Conservation (phyloP, 148 eudicot genomes). For the Vaccinium darrowii region DNA sequence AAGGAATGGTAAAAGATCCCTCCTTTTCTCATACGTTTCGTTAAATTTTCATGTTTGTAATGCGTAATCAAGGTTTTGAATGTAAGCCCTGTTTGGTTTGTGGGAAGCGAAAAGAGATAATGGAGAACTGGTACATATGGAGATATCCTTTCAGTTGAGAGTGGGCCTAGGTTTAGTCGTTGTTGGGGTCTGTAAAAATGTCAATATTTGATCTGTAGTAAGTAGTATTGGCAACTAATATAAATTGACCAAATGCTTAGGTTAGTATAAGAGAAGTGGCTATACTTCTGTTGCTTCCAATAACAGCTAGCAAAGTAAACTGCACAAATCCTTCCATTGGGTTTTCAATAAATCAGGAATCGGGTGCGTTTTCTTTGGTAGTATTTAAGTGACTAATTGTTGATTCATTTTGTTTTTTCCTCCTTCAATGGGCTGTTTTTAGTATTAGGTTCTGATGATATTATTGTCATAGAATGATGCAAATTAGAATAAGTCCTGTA, state of each 20-base stretch:
- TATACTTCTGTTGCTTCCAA: background rate
- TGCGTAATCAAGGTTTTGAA: background rate
- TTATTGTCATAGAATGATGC: background rate
- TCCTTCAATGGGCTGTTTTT: background rate
- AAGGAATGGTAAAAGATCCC: slow-evolving; percentile 57
- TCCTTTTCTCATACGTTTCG: background rate
- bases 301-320: background rate
- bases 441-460: background rate
- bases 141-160: background rate
- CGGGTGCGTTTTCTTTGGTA: background rate
- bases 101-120: background rate
- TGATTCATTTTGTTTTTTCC: background rate
- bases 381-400: background rate
- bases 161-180: background rate
- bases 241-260: background rate
- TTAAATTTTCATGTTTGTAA: background rate
- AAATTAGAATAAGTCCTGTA: background rate
- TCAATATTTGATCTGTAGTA: background rate
- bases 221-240: background rate
- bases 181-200: background rate
- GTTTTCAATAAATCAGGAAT: background rate
- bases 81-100: background rate
- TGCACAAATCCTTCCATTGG: background rate
- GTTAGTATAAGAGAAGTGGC: background rate
- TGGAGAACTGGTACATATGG: background rate